phyloP scores from a whole-genome alignment of 2,329 filamentous ascomycete genomes.

The Tolypocladium amazonense region DNA sequence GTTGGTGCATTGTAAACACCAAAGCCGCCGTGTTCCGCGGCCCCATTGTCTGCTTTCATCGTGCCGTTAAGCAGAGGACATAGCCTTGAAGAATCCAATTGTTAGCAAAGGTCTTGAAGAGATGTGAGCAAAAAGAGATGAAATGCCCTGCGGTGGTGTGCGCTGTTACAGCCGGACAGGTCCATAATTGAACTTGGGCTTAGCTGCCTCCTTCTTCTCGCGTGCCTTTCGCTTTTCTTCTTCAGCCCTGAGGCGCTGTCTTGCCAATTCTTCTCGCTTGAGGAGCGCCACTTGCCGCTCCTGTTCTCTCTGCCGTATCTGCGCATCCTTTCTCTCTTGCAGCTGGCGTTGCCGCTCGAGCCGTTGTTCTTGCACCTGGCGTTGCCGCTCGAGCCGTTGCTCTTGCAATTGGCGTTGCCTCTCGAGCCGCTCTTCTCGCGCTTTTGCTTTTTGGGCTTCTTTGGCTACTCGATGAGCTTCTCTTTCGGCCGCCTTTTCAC shows the following conservation, averaged over 20 bases:
- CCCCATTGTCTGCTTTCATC: conserved; percentile 50
- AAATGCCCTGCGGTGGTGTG: not conserved
- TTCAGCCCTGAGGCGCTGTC: conserved; percentile 5
- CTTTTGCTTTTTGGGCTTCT: not conserved
- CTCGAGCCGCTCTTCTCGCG: conserved; percentile 2
- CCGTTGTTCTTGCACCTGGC: conserved; percentile 2
- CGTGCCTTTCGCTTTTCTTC: conserved; percentile 6
- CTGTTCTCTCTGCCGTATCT: conserved; percentile 6
- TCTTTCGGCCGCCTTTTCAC: conserved; percentile 6
- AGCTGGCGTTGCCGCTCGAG: conserved; percentile 1
- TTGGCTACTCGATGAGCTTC: conserved; percentile 1
- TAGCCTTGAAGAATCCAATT: conserved; percentile 37
- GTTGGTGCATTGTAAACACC: conserved; percentile 38
- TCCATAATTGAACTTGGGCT: conserved; percentile 11
- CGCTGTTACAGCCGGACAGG: conserved; percentile 9
- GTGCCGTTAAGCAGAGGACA: conserved; percentile 81
- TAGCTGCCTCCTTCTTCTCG: conserved; percentile 9
- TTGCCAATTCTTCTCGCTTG: conserved; percentile 3
- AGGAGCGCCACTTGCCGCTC: conserved; percentile 7
- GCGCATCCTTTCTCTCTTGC: conserved; percentile 3
- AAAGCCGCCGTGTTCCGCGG: conserved; percentile 48
- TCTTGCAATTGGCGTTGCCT: conserved; percentile 3
- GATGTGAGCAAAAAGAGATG: not conserved
- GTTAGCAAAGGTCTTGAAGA: conserved; percentile 7
- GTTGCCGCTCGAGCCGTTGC: conserved; percentile 3